Conservation (phyloP, 1,284 basidiomycete genomes). For the Fomitopsis schrenkii region DNA sequence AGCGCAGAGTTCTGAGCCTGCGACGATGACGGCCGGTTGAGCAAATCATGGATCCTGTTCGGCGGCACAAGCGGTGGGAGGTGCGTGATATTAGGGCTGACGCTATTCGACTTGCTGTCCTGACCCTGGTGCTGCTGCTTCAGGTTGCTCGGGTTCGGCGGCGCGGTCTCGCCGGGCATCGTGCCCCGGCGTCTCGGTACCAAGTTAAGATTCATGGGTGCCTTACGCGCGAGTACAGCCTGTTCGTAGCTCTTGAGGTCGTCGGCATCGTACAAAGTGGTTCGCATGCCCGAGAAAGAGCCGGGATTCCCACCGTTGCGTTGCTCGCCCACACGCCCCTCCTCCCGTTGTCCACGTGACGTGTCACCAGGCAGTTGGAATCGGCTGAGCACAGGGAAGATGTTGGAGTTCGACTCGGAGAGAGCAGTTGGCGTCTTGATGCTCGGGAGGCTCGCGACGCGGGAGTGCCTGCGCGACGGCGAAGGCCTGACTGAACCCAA, state of each 20-base stretch:
- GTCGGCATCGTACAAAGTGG: constrained; percentile 43
- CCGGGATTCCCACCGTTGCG: constrained; percentile 12
- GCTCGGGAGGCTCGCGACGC: constrained; percentile 63
- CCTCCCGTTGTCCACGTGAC: background rate
- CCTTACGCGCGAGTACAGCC: constrained; percentile 63
- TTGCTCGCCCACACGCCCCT: background rate
- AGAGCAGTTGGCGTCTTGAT: constrained; percentile 51
- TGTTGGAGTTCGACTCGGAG: constrained; percentile 10
- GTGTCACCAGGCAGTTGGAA: background rate
- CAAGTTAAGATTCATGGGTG: constrained; percentile 51
- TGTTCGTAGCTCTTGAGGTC: constrained; percentile 71
- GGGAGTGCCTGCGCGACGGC: constrained; percentile 37
- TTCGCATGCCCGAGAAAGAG: constrained; percentile 26
- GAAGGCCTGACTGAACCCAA: constrained; percentile 19
- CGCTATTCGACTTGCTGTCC: constrained; percentile 9
- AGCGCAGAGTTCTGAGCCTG: constrained; percentile 25
- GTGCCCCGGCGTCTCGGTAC: constrained; percentile 33
- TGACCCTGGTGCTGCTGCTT: constrained; percentile 1
- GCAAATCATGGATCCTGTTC: constrained; percentile 20
- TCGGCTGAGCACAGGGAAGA: constrained; percentile 5
- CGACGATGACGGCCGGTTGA: constrained; percentile 29
- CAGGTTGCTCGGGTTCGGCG: constrained; percentile 1
- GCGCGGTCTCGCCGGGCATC: constrained; percentile 11
- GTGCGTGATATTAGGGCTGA: constrained; percentile 15
- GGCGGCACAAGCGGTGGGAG: constrained; percentile 7